Evolutionary conservation across 1,284 basidiomycete genomes (phyloP), one percentile per base, ranked within the genome.

Genomic region (Puccinia coronata): DNA sequence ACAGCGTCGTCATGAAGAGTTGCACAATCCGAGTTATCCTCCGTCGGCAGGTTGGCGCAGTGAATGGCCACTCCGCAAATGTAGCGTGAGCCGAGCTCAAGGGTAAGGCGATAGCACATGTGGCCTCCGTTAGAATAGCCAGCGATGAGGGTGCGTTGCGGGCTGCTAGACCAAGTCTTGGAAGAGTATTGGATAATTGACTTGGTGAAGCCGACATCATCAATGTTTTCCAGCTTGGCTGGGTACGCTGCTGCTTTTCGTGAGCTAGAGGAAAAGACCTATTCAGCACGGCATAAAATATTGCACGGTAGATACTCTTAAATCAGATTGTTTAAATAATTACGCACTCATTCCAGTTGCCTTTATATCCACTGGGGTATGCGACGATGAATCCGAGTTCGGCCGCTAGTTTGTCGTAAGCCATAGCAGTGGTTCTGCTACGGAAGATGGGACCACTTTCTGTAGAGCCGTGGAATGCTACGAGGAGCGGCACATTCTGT

Each of bases 331-430:
- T n/a, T n/a, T n/a, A 65, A 25, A 69, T 51, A 47, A 41, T 18
- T 2, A 69, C 76, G 51, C 11, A 78, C 76, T 78, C 76, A 78
- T 78, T 78, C 76, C 76, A 78, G 51, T 78, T 65, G 23, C 63
- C 63, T 78, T 69, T 78, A 36, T 78, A 69, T 11, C 76, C 76
- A 65, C 31, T 51, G 49, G 76, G 76, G 57, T 78, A 78, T 16
- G 76, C 76, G 12, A 78, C 76, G 39, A 78, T 78, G 25, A 78
- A 67, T 55, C 65, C 51, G n/a, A 55, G 8, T 39, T 69, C 61
- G 23, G 36, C 25, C 34, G 76, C 76, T 6, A 78, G 63, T 41
- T 78, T 49, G 36, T 78, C 76, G 49, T 78, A 78, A 78, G 28
- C 47, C 39, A 41, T 47, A 39, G 63, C 76, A 59, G 76, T 69